Evolutionary conservation across 2,329 filamentous ascomycete genomes (phyloP).

Genomic region (Venturia effusa): DNA sequence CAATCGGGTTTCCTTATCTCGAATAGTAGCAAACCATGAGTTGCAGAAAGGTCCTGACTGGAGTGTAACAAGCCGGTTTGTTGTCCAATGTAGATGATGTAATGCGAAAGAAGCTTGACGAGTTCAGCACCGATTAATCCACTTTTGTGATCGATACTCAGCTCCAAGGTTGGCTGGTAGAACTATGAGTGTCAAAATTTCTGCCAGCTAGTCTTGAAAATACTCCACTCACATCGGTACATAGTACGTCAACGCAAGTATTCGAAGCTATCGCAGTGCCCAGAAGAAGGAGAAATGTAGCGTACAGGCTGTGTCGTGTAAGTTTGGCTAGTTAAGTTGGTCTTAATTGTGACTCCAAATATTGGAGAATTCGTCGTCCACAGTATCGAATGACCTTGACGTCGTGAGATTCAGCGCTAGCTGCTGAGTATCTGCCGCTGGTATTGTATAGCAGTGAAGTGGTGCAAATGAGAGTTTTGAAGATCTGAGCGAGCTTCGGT

Average conservation of each 20-base stretch:
- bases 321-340: neutral
- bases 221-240: neutral
- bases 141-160: neutral
- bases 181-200: neutral
- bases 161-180: neutral
- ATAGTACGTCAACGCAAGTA: neutral
- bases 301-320: neutral
- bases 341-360: neutral
- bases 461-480: slow-evolving; percentile 3
- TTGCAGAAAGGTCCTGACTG: neutral
- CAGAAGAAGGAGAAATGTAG: neutral
- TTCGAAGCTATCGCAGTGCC: slow-evolving; percentile 2
- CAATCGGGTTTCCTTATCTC: neutral
- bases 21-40: neutral
- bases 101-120: neutral
- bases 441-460: neutral
- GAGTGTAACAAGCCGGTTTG: neutral
- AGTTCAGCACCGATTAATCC: neutral
- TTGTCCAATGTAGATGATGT: slow-evolving; percentile 6
- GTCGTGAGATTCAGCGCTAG: neutral
- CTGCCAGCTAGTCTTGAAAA: neutral
- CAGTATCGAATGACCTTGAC: slow-evolving; percentile 2
- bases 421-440: neutral
- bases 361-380: neutral
- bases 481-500: neutral